Percentiles rank a stretch among this genome's conserved stretches.
Evolutionary conservation across 148 eudicot genomes (phyloP).

Genomic region (Chenopodium suecicum): DNA sequence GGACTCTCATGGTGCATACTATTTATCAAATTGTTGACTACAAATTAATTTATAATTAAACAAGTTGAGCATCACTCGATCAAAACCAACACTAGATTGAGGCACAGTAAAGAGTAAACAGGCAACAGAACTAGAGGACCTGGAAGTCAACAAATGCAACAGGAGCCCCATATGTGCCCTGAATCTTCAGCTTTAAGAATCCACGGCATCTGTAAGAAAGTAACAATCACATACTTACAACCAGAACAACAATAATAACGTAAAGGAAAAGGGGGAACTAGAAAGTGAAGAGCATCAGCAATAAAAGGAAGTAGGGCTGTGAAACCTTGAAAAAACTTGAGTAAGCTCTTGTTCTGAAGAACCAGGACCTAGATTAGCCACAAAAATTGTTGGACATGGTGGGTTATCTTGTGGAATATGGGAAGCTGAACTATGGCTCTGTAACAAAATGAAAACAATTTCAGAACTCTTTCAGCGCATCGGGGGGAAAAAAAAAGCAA

Average conservation of each 20-base stretch:
- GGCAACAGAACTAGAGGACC: conserved; percentile 32
- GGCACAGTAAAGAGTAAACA: not conserved
- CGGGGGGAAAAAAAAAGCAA: not conserved
- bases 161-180: conserved; percentile 74
- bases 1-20: not conserved
- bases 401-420: conserved; percentile 41
- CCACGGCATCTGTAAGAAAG: conserved; percentile 66
- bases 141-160: conserved; percentile 95
- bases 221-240: conserved; percentile 12
- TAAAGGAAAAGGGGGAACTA: not conserved
- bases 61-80: not conserved
- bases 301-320: not conserved
- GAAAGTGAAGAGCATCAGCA: not conserved
- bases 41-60: not conserved
- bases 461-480: not conserved
- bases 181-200: conserved; percentile 82
- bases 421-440: conserved; percentile 40
- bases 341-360: conserved; percentile 78
- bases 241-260: conserved; percentile 1
- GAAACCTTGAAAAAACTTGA: conserved; percentile 86
- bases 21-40: not conserved
- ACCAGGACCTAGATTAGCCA: conserved; percentile 71
- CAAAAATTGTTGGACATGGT: conserved; percentile 88
- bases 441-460: conserved; percentile 5
- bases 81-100: not conserved